Base-by-base conservation (phyloP, 768 basidiomycete species). In the Tubosaeta sp. region DNA sequence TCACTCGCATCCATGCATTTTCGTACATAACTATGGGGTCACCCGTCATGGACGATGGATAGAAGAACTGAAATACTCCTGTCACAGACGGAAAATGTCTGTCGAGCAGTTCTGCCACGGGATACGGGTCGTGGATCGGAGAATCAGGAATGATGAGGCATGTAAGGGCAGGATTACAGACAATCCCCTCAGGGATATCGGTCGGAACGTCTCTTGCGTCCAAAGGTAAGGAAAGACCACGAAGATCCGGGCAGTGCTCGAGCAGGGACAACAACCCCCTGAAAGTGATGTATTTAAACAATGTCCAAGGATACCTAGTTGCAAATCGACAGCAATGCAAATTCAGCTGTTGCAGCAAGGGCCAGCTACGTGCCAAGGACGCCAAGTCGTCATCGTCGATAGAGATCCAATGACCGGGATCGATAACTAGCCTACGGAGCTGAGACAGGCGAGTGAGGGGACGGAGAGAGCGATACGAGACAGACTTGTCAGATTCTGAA, bases 281-380 rank as follows among this genome's bases (percentile, higher is more conserved):
- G 26, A 54, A 29, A 7, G 53, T 51, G 38, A 46, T 13, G 7
- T 54, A 37, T 32, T 53, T 46, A 12, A 10, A 14, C 2, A 22
- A 19, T 26, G 1, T 6, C 31, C 17, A 33, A n/a, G 32, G 17
- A 22, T 33, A 7, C 22, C 13, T 17, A 45, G 8, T 31, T 8
- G 4, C 19, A 12, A 13, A 5, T 11, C 26, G 42, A 9, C 5
- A 19, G 31, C 10, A 19, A 12, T 8, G 11, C 9, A 56, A 4
- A n/a, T 6, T 6, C 5, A 52, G 26, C n/a, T 5, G 3, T 6
- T 25, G 50, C 5, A 58, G 27, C 1, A 5, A 35, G 8, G 48
- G 51, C 50, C 57, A 58, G 19, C 43, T 50, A 13, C 45, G 44
- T 9, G 47, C 7, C 34, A 58, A 13, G 34, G 44, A 38, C 14